Percentiles rank a stretch among this genome's conserved stretches.
phyloP scores from a whole-genome alignment of 805 yeast genomes.

The Yarrowia phangngaensis region DNA sequence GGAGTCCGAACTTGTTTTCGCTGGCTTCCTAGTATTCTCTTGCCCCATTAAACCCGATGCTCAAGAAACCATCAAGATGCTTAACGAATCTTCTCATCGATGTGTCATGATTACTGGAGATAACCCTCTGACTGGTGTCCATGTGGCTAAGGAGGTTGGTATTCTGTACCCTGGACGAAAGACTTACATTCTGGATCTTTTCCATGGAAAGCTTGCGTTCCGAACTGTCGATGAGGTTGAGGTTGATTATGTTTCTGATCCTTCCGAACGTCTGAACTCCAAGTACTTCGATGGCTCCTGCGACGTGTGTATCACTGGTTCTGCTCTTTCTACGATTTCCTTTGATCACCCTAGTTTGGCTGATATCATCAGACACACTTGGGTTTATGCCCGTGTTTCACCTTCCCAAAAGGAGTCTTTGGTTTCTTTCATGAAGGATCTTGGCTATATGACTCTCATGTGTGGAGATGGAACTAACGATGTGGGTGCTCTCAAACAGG shows the following conservation, averaged over 20 bases:
- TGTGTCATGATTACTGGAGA: slow-evolving; percentile 98
- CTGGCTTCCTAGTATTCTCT: slow-evolving; percentile 93
- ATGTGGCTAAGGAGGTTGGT: slow-evolving; percentile 89
- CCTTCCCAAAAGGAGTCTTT: slow-evolving; percentile 94
- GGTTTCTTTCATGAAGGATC: slow-evolving; percentile 71
- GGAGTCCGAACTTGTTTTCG: slow-evolving; percentile 72
- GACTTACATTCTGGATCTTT: slow-evolving; percentile 79
- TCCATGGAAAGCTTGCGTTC: slow-evolving; percentile 76
- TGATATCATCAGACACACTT: slow-evolving; percentile 76
- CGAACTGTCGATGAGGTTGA: slow-evolving; percentile 76
- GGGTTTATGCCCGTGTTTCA: slow-evolving; percentile 97
- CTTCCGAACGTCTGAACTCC: slow-evolving; percentile 53
- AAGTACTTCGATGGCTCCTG: slow-evolving; percentile 45
- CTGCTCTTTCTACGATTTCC: slow-evolving; percentile 64
- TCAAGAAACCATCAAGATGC: slow-evolving; percentile 80
- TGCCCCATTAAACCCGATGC: slow-evolving; percentile 97
- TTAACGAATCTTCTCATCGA: slow-evolving; percentile 92
- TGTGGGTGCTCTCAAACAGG: slow-evolving; percentile 98
- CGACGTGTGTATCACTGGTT: slow-evolving; percentile 91
- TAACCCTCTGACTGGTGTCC: slow-evolving; percentile 96
- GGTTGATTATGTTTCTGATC: slow-evolving; percentile 62
- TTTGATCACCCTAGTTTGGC: slow-evolving; percentile 64
- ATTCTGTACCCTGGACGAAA: slow-evolving; percentile 67
- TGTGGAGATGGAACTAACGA: slow-evolving; percentile 99
- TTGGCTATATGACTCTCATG: slow-evolving; percentile 93